Percentiles rank a stretch among this genome's conserved stretches.
Evolutionary conservation across 2,329 filamentous ascomycete species (phyloP).

Genomic region (Coniochaeta ligniaria): DNA sequence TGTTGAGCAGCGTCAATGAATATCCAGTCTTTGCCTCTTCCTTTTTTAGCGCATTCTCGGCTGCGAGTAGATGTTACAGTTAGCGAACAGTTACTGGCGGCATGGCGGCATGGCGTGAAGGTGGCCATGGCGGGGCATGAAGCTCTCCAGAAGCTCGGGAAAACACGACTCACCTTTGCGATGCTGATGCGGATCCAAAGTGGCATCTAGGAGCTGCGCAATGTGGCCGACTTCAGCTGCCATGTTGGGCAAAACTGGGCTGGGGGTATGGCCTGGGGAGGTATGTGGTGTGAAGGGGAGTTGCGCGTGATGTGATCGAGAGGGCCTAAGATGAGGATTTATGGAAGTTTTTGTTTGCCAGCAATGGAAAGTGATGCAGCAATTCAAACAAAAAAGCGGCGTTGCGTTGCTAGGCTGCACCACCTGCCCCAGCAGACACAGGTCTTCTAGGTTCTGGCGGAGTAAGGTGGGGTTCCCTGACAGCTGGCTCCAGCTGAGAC

Average conservation of each 20-base stretch:
- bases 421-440: background rate
- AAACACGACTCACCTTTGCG: constrained; percentile 65
- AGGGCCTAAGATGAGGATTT: background rate
- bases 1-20: constrained; percentile 80
- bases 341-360: background rate
- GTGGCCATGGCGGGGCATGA: background rate
- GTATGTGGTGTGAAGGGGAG: background rate
- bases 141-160: background rate
- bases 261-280: background rate
- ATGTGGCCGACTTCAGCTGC: constrained; percentile 52
- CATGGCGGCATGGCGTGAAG: background rate
- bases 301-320: background rate
- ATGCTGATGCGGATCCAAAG: constrained; percentile 78
- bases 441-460: too few relatives aligned
- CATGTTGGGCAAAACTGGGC: constrained; percentile 30
- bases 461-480: background rate
- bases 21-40: constrained; percentile 82
- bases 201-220: constrained; percentile 82
- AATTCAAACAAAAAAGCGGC: constrained; percentile 1
- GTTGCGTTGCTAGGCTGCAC: background rate
- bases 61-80: constrained; percentile 35
- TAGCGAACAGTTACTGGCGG: background rate
- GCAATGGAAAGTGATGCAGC: background rate
- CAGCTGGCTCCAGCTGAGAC: background rate
- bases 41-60: constrained; percentile 70